Conservation (phyloP, 345 rosid species). For the Eucalyptus pauciflora region DNA sequence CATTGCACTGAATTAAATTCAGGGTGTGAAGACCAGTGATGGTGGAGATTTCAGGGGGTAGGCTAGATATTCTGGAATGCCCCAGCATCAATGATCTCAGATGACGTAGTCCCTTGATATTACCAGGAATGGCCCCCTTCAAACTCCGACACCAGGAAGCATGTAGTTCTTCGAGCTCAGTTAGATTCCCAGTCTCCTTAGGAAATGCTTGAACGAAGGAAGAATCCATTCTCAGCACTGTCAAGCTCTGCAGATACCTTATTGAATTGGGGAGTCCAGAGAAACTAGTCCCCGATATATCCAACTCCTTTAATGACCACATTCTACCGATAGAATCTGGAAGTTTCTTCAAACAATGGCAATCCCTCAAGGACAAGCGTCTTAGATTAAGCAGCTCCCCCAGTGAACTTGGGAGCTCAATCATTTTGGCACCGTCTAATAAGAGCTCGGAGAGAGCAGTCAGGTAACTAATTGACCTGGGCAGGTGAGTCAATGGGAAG, state of each 20-base stretch:
- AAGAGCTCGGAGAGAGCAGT: background rate
- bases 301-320: background rate
- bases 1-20: background rate
- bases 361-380: background rate
- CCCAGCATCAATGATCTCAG: background rate
- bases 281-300: background rate
- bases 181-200: background rate
- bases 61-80: background rate
- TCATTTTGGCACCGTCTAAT: background rate
- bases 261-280: background rate
- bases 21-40: background rate
- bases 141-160: background rate
- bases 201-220: background rate
- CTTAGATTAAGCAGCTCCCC: background rate
- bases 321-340: background rate
- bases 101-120: rapidly evolving
- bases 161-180: background rate
- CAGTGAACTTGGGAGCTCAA: background rate
- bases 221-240: background rate
- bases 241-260: background rate
- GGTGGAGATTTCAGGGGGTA: background rate
- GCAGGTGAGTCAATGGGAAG: too few species aligned
- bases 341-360: background rate
- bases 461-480: too few species aligned
- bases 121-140: too few species aligned